Conservation (phyloP, 371 early-diverging fungal species). For the Mucor indicus region DNA sequence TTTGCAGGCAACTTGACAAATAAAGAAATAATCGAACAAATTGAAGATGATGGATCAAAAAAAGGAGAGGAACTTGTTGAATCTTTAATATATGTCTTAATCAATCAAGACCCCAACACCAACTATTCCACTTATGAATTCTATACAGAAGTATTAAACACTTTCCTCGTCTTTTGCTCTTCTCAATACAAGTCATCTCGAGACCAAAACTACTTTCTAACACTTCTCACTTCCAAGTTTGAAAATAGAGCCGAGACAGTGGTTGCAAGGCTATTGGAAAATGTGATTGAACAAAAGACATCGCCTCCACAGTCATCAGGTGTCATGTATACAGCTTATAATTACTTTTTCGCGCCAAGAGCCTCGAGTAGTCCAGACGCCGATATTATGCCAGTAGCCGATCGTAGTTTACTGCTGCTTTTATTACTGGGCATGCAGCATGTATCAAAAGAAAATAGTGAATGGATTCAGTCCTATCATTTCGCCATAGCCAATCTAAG, state of each 20-base stretch:
- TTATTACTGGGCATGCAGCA: conserved; percentile 45
- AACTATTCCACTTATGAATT: conserved; percentile 65
- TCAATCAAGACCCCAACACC: conserved; percentile 60
- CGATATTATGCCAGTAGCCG: conserved; percentile 35
- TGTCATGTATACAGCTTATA: conserved; percentile 70
- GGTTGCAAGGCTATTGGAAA: conserved; percentile 56
- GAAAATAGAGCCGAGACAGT: conserved; percentile 60
- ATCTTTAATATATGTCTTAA: conserved; percentile 51
- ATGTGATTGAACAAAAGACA: conserved; percentile 60
- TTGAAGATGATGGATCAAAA: conserved; percentile 38
- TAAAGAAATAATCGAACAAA: conserved; percentile 55
- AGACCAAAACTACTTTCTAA: conserved; percentile 63
- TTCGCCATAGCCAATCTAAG: conserved; percentile 50
- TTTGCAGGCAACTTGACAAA: conserved; percentile 62
- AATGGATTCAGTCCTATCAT: conserved; percentile 43
- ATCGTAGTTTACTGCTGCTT: conserved; percentile 61
- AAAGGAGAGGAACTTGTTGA: conserved; percentile 62
- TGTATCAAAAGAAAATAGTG: not conserved
- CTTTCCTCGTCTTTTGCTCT: conserved; percentile 60
- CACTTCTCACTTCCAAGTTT: conserved; percentile 52
- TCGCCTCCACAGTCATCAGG: conserved; percentile 59
- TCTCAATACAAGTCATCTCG: conserved; percentile 38
- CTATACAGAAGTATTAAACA: conserved; percentile 66
- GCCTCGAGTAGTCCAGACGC: not conserved
- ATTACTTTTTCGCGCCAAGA: conserved; percentile 59